These are phyloP conservation scores for Colletotrichum gloeosporioides DNA, from an alignment of 2,329 filamentous ascomycete genomes.

Conservation along the genomic window DNA sequence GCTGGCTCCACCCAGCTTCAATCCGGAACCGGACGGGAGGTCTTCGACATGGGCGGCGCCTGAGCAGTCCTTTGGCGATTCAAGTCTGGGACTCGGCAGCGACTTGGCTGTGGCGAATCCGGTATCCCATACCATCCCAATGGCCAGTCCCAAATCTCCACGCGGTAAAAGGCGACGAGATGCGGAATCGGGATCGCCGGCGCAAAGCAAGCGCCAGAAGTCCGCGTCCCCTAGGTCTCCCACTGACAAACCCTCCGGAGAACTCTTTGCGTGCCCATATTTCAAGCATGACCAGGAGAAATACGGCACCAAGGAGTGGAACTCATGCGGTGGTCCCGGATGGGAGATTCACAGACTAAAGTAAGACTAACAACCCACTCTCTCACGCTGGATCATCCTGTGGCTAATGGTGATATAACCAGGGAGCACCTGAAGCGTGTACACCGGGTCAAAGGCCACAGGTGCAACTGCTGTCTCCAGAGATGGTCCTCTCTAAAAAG, in stretches of 20 bases:
- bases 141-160: neutral
- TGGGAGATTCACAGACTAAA: neutral
- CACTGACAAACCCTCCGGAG: neutral
- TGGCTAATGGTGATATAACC: neutral
- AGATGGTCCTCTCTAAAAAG: fast-evolving
- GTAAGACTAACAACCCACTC: neutral
- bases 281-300: neutral
- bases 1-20: fast-evolving
- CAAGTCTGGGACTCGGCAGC: neutral
- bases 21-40: neutral
- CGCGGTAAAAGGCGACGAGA: neutral
- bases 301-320: neutral
- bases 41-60: neutral
- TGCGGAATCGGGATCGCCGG: neutral
- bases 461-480: neutral
- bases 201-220: neutral
- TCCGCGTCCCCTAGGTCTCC: neutral
- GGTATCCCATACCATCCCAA: neutral
- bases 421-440: neutral
- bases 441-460: neutral
- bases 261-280: neutral
- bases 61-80: neutral
- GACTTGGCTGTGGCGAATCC: neutral
- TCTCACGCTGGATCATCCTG: neutral
- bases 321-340: neutral